Conservation (phyloP, 139 green algal species). For the Edaphochlamys debaryana region DNA sequence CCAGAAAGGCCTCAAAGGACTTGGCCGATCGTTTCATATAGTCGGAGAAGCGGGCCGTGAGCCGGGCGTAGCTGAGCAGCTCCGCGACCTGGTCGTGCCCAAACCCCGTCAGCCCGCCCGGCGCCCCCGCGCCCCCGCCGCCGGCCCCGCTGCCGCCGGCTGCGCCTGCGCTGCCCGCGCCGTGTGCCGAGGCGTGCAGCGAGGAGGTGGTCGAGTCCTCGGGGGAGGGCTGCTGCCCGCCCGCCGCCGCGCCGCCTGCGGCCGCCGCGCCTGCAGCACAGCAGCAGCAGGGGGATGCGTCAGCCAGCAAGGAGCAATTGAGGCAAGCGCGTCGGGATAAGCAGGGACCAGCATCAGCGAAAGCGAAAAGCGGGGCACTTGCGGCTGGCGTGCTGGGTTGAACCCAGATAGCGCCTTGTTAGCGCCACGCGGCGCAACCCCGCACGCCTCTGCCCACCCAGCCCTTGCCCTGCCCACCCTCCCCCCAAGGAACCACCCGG, state of each 20-base stretch:
- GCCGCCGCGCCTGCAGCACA: no score
- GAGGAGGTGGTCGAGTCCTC: conserved; percentile 36
- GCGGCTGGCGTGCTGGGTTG: no score
- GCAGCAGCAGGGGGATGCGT: no score
- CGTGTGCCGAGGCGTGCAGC: background rate
- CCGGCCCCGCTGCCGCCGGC: background rate
- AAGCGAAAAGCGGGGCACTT: no score
- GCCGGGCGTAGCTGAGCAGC: conserved; percentile 12
- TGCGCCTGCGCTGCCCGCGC: background rate
- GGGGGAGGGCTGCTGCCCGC: background rate
- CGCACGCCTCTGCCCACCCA: no score
- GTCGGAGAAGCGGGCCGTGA: conserved; percentile 9
- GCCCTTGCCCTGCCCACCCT: no score
- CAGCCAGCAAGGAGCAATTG: no score
- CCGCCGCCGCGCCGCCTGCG: background rate
- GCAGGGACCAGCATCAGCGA: no score
- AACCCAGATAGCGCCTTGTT: no score
- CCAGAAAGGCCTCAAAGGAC: conserved; percentile 45
- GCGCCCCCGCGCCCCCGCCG: background rate
- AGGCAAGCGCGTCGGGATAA: no score
- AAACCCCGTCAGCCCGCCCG: conserved; percentile 7
- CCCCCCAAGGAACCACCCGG: no score
- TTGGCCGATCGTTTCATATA: conserved; percentile 33
- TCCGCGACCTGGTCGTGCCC: conserved; percentile 12
- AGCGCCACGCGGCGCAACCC: no score